Evolutionary conservation across 441 rosid species (phyloP), one percentile per base, ranked within the genome.

Genomic region (Dalechampia spathulata): DNA sequence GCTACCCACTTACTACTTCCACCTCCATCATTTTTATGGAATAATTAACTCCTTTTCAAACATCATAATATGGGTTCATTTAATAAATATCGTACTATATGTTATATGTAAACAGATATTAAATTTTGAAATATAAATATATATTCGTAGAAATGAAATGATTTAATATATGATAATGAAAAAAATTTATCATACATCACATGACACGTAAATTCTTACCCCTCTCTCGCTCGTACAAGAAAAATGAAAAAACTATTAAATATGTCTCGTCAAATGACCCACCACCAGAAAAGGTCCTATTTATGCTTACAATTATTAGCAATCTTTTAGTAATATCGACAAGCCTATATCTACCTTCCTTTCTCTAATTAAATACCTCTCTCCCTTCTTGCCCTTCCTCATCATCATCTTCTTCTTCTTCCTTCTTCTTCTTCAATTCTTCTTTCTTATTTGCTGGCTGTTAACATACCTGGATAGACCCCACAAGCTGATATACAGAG

Each of bases 181-280:
- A n/a, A n/a, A n/a, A n/a, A n/a, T n/a, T n/a, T n/a, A n/a, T n/a
- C n/a, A n/a, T n/a, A n/a, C n/a, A n/a, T n/a, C n/a, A 8, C 8
- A 30, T 30, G 34, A 30, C 8, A 30, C 8, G 8, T 30, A 30
- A 30, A 8, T 30, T 30, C 34, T 3, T 30, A 3, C 8, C 8
- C 25, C 2, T 22, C n/a, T n/a, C n/a, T n/a, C n/a, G n/a, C n/a
- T n/a, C n/a, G n/a, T n/a, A n/a, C n/a, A n/a, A n/a, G n/a, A n/a
- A n/a, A n/a, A 26, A 13, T 2, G 15, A 12, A 11, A 11, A 2
- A 60, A 41, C 22, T 12, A 20, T 32, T n/a, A 30, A 44, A 58
- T 17, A 11, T 9, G 52, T 52, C 58, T 16, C 22, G 16, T 61
- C 59, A 43, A 22, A 6, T 36, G 46, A 34, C 65, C 52, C 45